Evolutionary conservation across 108 stramenopile genomes (phyloP).

Genomic region (Skeletonema potamos): DNA sequence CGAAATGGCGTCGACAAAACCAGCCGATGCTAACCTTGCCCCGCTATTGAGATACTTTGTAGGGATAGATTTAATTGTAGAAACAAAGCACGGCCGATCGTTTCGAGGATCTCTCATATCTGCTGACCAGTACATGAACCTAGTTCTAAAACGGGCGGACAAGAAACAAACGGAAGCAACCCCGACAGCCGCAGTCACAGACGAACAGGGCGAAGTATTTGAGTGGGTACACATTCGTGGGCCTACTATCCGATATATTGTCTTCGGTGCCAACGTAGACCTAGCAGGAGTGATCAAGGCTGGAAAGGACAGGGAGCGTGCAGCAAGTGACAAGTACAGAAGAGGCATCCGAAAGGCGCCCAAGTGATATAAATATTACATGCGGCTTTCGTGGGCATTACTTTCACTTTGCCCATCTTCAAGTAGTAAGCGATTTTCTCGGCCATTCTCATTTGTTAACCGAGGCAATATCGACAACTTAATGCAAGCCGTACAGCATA

Average conservation of each 20-base stretch:
- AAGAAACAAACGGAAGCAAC: background rate
- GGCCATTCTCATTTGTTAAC: background rate
- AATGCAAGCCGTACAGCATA: background rate
- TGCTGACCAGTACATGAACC: constrained; percentile 76
- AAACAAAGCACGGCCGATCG: constrained; percentile 69
- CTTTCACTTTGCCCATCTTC: constrained; percentile 12
- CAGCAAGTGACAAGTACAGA: constrained; percentile 60
- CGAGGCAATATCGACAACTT: background rate
- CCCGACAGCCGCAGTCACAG: background rate
- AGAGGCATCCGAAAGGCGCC: constrained; percentile 61
- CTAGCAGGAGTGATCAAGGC: constrained; percentile 37
- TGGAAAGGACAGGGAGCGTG: constrained; percentile 60
- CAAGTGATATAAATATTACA: constrained; percentile 5
- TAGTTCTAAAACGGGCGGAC: constrained; percentile 38
- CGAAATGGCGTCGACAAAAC: background rate
- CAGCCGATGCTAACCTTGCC: constrained; percentile 21
- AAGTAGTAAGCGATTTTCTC: background rate
- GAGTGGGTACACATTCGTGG: constrained; percentile 63
- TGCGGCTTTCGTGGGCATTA: constrained; percentile 2
- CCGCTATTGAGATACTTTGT: constrained; percentile 61
- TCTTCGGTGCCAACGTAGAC: constrained; percentile 73
- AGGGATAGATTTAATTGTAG: constrained; percentile 65
- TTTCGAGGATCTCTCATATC: constrained; percentile 53
- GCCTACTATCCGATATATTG: constrained; percentile 71
- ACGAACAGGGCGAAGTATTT: constrained; percentile 10